phyloP scores from a whole-genome alignment of 2,329 filamentous ascomycete species.

The Xylaria sp. region DNA sequence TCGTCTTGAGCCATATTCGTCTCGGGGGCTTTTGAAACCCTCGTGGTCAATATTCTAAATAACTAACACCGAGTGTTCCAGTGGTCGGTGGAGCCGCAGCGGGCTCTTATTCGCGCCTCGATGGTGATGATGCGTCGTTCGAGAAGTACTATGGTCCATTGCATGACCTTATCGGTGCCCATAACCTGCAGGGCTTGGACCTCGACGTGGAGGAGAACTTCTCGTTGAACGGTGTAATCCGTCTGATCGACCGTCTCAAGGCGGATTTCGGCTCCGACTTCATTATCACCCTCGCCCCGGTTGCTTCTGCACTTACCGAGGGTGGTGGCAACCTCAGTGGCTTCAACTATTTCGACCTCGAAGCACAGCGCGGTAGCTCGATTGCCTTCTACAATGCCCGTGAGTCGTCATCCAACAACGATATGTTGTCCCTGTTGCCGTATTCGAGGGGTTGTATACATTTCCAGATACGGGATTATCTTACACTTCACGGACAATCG shows the following conservation, averaged over 20 bases:
- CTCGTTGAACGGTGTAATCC: slow-evolving; percentile 71
- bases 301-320: slow-evolving; percentile 75
- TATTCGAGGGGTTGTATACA: neutral
- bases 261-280: slow-evolving; percentile 76
- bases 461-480: neutral
- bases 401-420: slow-evolving; percentile 14
- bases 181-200: slow-evolving; percentile 75
- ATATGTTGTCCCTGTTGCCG: neutral
- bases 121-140: slow-evolving; percentile 68
- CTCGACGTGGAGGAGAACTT: slow-evolving; percentile 84
- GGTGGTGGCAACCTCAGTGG: slow-evolving; percentile 74
- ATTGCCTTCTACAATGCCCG: slow-evolving; percentile 88
- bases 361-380: slow-evolving; percentile 70
- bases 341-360: slow-evolving; percentile 81
- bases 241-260: slow-evolving; percentile 74
- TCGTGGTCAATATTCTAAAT: neutral
- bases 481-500: neutral
- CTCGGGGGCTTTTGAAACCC: neutral
- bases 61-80: neutral
- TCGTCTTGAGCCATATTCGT: neutral
- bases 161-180: slow-evolving; percentile 68
- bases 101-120: slow-evolving; percentile 72
- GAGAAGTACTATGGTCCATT: slow-evolving; percentile 76
- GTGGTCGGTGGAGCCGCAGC: slow-evolving; percentile 33
- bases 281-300: slow-evolving; percentile 83